Percentiles rank a stretch among this genome's conserved stretches.
Conservation (phyloP, 1,284 basidiomycete genomes). For the Sanguinoderma infundibulare region DNA sequence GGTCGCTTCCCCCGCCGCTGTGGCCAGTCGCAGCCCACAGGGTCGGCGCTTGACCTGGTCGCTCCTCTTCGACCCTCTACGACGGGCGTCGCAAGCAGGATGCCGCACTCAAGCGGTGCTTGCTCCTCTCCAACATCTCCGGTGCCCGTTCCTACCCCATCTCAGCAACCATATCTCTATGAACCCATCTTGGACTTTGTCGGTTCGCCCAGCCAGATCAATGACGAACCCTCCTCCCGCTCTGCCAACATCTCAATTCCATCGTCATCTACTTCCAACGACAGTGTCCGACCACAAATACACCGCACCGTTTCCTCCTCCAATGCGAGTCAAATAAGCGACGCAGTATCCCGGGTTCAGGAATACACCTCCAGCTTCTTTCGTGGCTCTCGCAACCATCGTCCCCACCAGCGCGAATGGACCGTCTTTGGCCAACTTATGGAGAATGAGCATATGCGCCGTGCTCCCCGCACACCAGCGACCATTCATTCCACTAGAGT, state of each 20-base stretch:
- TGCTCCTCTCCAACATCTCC: slow-evolving; percentile 1
- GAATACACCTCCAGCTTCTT: slow-evolving; percentile 19
- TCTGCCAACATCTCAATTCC: background rate
- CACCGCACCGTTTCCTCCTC: slow-evolving; percentile 22
- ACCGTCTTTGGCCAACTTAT: slow-evolving; percentile 73
- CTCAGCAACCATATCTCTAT: slow-evolving; percentile 7
- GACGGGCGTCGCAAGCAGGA: too few relatives aligned
- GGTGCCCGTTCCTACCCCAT: slow-evolving; percentile 5
- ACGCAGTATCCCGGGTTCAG: slow-evolving; percentile 20
- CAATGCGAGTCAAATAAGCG: slow-evolving; percentile 3
- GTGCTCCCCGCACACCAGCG: slow-evolving; percentile 12
- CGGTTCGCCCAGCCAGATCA: slow-evolving; percentile 24
- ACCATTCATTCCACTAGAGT: slow-evolving; percentile 14
- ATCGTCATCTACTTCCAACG: slow-evolving; percentile 1
- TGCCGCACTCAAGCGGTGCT: background rate
- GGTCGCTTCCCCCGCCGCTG: too few relatives aligned
- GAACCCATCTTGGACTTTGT: slow-evolving; percentile 8
- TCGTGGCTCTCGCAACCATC: slow-evolving; percentile 9
- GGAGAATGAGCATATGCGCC: slow-evolving; percentile 54
- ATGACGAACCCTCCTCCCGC: background rate
- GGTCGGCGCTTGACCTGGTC: too few relatives aligned
- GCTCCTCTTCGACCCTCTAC: too few relatives aligned
- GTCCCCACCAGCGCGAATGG: slow-evolving; percentile 51
- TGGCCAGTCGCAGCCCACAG: too few relatives aligned
- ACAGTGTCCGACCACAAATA: slow-evolving; percentile 15